Percentiles rank a stretch among this genome's conserved stretches.
phyloP scores from a whole-genome alignment of 306 rosid species.

The Elaeagnus macrophylla region DNA sequence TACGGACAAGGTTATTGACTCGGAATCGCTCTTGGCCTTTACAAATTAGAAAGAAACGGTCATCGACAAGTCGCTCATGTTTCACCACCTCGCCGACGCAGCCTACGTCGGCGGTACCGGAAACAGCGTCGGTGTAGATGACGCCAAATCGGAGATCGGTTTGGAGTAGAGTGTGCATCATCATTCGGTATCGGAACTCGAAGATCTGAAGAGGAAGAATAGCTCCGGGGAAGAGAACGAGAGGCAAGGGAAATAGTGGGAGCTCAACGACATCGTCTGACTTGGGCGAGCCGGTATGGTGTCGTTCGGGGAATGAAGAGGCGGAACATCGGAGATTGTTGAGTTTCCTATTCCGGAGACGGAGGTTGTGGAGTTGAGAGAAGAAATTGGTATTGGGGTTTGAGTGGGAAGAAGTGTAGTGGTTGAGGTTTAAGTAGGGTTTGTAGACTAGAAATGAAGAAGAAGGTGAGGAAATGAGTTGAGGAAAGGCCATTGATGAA shows the following conservation, averaged over 20 bases:
- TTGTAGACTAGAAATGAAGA: slow-evolving; percentile 41
- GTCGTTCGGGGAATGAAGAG: slow-evolving; percentile 80
- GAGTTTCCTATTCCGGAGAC: slow-evolving; percentile 27
- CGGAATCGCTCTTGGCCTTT: slow-evolving; percentile 97
- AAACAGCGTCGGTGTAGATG: slow-evolving; percentile 60
- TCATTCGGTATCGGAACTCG: slow-evolving; percentile 94
- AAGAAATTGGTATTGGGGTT: slow-evolving; percentile 35
- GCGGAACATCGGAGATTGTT: slow-evolving; percentile 58
- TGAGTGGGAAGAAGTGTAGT: slow-evolving; percentile 15
- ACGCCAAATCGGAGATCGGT: slow-evolving; percentile 98
- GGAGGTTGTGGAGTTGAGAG: slow-evolving; percentile 16
- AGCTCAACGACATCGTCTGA: slow-evolving; percentile 78
- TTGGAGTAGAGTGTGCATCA: slow-evolving; percentile 97
- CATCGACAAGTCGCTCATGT: slow-evolving; percentile 92
- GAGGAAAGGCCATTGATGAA: slow-evolving; percentile 60
- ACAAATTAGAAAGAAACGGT: slow-evolving; percentile 86
- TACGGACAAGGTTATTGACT: slow-evolving; percentile 55
- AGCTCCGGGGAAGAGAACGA: slow-evolving; percentile 94
- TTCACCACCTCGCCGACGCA: slow-evolving; percentile 96
- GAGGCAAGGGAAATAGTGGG: slow-evolving; percentile 81
- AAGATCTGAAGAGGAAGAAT: slow-evolving; percentile 93
- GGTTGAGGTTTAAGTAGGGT: slow-evolving; percentile 44
- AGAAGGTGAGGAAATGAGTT: slow-evolving; percentile 61
- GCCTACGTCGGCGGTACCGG: slow-evolving; percentile 78
- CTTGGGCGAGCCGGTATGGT: slow-evolving; percentile 60